A percentile compares a stretch with the other conserved stretches of the same genome.
Conservation (phyloP, 2,329 filamentous ascomycete species). For the Cephalotrichum gorgonifer region DNA sequence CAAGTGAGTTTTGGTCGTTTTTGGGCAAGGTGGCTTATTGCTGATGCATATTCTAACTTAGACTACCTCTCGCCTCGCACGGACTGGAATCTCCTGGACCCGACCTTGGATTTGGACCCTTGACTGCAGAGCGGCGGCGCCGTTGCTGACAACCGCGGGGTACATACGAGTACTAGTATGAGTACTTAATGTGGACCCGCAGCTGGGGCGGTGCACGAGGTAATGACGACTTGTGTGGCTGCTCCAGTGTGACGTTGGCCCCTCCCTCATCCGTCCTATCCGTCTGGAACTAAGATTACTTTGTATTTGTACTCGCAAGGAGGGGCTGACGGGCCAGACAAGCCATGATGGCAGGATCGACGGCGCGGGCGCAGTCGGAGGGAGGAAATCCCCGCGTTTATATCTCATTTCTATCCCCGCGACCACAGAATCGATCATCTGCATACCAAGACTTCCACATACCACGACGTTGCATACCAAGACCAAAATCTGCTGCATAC, state of each 20-base stretch:
- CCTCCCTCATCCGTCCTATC: background rate
- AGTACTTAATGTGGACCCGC: too few species aligned
- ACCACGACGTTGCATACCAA: background rate
- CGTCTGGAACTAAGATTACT: background rate
- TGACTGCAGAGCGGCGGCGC: too few species aligned
- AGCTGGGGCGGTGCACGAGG: too few species aligned
- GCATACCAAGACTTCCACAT: background rate
- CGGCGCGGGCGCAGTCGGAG: background rate
- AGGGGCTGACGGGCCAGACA: background rate
- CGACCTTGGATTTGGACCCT: too few species aligned
- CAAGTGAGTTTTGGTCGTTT: too few species aligned
- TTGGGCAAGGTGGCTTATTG: too few species aligned
- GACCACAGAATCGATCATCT: background rate
- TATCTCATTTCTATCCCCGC: background rate
- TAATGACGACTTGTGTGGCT: background rate
- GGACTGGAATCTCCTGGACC: too few species aligned
- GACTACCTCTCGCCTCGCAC: too few species aligned
- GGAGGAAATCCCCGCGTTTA: background rate
- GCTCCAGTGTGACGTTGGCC: background rate
- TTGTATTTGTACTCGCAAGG: too few species aligned
- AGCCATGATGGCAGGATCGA: background rate
- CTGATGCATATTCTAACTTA: too few species aligned
- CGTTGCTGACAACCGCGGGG: too few species aligned
- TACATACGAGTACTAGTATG: too few species aligned
- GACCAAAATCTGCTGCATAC: background rate